Evolutionary conservation across 495 filamentous ascomycete genomes (phyloP).

Genomic region (Penicillium flavigenum): DNA sequence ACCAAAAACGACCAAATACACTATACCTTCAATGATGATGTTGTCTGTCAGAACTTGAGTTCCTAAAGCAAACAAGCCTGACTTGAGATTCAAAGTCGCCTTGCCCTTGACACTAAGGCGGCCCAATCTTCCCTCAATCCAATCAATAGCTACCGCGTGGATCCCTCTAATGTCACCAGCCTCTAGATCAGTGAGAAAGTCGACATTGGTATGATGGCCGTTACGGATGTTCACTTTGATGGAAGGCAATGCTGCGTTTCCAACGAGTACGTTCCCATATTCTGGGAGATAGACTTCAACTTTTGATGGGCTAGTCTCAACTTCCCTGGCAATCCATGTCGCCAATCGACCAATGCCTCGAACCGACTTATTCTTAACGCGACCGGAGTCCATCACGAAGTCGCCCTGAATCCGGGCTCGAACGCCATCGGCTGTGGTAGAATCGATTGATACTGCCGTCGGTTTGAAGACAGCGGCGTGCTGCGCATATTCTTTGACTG

Average conservation of each 20-base stretch:
- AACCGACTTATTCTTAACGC: conserved; percentile 66
- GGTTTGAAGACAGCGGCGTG: conserved; percentile 79
- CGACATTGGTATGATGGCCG: conserved; percentile 69
- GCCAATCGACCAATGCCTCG: conserved; percentile 71
- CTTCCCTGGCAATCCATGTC: conserved; percentile 77
- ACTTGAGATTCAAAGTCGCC: conserved; percentile 66
- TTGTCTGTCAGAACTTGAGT: conserved; percentile 68
- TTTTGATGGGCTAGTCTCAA: conserved; percentile 66
- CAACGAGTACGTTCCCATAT: conserved; percentile 74
- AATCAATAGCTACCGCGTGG: conserved; percentile 80
- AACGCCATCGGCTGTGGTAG: conserved; percentile 74
- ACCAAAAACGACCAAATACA: conserved; percentile 20
- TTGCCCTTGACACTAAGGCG: conserved; percentile 66
- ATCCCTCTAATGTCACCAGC: conserved; percentile 77
- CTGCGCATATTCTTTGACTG: conserved; percentile 80
- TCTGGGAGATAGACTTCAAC: conserved; percentile 81
- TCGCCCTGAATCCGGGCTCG: conserved; percentile 75
- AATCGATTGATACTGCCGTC: conserved; percentile 76
- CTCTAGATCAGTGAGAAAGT: conserved; percentile 71
- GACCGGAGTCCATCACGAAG: conserved; percentile 72
- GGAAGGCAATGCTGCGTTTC: conserved; percentile 70
- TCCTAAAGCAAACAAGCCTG: conserved; percentile 75
- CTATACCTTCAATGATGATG: conserved; percentile 77
- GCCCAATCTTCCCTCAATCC: conserved; percentile 73
- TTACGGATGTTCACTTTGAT: conserved; percentile 73